Percentiles rank a stretch among this genome's conserved stretches.
phyloP scores from a whole-genome alignment of 2,329 filamentous ascomycete genomes.

The Coccinonectria pachysandricola region DNA sequence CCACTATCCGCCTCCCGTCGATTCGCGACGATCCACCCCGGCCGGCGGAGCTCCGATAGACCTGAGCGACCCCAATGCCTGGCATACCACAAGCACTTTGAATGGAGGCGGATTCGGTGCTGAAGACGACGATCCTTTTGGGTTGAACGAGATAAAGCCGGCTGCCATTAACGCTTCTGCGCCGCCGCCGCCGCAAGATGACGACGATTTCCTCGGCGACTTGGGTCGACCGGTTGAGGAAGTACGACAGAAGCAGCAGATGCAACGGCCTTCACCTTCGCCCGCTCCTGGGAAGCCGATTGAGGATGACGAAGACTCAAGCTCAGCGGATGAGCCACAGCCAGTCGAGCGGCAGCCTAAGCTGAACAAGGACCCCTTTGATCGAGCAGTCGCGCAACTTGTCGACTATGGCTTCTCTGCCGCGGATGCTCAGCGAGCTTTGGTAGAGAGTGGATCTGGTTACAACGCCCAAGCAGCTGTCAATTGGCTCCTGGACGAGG shows the following conservation, averaged over 20 bases:
- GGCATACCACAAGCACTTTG: constrained; percentile 26
- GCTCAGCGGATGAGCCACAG: constrained; percentile 33
- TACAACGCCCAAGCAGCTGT: constrained; percentile 78
- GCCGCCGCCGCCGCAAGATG: constrained; percentile 30
- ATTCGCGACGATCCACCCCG: constrained; percentile 35
- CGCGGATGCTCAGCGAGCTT: constrained; percentile 69
- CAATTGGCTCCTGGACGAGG: constrained; percentile 82
- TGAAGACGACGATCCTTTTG: constrained; percentile 86
- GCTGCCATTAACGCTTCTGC: constrained; percentile 21
- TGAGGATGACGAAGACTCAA: constrained; percentile 36
- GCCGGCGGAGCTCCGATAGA: constrained; percentile 35
- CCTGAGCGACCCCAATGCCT: constrained; percentile 43
- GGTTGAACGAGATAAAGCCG: constrained; percentile 53
- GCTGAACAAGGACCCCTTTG: constrained; percentile 38
- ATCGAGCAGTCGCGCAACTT: constrained; percentile 75
- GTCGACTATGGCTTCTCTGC: constrained; percentile 90
- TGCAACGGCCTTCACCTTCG: constrained; percentile 36
- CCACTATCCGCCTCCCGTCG: constrained; percentile 45
- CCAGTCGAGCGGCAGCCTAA: constrained; percentile 14
- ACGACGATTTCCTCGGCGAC: constrained; percentile 57
- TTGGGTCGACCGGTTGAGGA: constrained; percentile 55
- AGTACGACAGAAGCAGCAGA: constrained; percentile 39
- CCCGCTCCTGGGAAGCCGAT: constrained; percentile 47
- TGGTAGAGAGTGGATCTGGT: constrained; percentile 71
- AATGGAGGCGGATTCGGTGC: constrained; percentile 32